These are phyloP conservation scores for Coniochaeta sp. DNA, from an alignment of 2,329 filamentous ascomycete species.

Conservation along the genomic window DNA sequence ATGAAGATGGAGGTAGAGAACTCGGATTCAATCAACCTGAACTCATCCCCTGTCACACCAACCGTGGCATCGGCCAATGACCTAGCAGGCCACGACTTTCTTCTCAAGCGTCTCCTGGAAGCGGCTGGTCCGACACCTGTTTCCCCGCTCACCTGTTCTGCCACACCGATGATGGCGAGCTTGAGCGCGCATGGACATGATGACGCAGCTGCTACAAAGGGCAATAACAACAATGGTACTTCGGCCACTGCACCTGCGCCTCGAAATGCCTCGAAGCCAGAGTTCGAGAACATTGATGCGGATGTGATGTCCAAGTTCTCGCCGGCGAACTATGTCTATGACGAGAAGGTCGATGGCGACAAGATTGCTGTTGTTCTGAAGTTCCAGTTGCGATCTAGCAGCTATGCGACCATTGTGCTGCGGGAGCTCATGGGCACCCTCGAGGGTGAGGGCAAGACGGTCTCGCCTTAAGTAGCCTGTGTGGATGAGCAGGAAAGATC, in stretches of 20 bases:
- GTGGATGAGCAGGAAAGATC: neutral
- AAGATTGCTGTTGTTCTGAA: constrained; percentile 28
- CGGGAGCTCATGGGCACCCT: constrained; percentile 22
- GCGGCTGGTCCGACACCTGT: neutral
- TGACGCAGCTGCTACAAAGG: no score
- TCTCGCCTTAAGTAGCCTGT: neutral
- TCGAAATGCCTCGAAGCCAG: neutral
- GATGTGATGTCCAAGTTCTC: neutral
- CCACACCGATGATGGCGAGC: neutral
- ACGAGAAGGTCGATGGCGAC: constrained; percentile 6
- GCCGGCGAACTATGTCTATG: neutral
- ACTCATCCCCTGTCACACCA: neutral
- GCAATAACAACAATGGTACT: neutral
- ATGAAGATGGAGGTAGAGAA: neutral
- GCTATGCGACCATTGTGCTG: constrained; percentile 28
- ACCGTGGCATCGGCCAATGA: neutral
- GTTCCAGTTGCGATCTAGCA: constrained; percentile 26
- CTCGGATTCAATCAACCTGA: neutral
- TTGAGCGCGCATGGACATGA: neutral
- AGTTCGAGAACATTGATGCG: neutral
- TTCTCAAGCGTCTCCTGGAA: neutral
- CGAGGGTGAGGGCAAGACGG: neutral
- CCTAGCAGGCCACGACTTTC: neutral
- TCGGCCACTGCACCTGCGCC: neutral
- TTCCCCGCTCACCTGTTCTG: neutral